A percentile compares a stretch with the other conserved stretches of the same genome.
phyloP scores from a whole-genome alignment of 1,284 basidiomycete genomes.

The Boletus hoseneyae region DNA sequence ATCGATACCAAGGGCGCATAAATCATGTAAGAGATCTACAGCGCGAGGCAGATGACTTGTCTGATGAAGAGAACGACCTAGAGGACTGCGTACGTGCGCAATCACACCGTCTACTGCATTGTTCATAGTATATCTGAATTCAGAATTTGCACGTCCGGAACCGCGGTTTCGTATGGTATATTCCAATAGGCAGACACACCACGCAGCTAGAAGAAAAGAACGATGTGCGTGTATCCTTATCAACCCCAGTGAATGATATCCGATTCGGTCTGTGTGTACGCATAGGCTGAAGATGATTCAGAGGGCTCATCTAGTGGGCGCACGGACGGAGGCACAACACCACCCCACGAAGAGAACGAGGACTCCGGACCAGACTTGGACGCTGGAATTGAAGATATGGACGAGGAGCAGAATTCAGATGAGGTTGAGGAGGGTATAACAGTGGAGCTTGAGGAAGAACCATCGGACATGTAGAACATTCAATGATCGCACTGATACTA shows the following conservation, averaged over 20 bases:
- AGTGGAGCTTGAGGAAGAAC: constrained; percentile 32
- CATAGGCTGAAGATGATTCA: constrained; percentile 45
- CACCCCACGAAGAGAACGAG: constrained; percentile 53
- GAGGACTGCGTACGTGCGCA: constrained; percentile 58
- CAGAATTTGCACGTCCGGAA: constrained; percentile 60
- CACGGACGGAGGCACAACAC: constrained; percentile 43
- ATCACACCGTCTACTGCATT: background rate
- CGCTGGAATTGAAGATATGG: constrained; percentile 70
- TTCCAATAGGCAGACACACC: constrained; percentile 68
- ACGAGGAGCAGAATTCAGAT: constrained; percentile 46
- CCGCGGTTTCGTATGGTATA: constrained; percentile 62
- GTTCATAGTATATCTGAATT: background rate
- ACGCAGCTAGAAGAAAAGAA: constrained; percentile 81
- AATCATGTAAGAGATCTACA: constrained; percentile 65
- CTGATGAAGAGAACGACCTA: constrained; percentile 78
- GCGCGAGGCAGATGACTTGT: constrained; percentile 80
- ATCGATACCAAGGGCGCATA: constrained; percentile 50
- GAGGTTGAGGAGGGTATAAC: constrained; percentile 26
- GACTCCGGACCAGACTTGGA: constrained; percentile 59
- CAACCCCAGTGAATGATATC: constrained; percentile 1
- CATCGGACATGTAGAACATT: constrained; percentile 20
- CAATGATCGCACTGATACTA: background rate
- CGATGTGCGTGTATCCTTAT: constrained; percentile 51
- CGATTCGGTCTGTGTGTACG: background rate
- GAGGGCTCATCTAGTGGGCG: constrained; percentile 34